Evolutionary conservation across 2,329 filamentous ascomycete species (phyloP), one percentile per base, ranked within the genome.

Genomic region (Colletotrichum kahawae): DNA sequence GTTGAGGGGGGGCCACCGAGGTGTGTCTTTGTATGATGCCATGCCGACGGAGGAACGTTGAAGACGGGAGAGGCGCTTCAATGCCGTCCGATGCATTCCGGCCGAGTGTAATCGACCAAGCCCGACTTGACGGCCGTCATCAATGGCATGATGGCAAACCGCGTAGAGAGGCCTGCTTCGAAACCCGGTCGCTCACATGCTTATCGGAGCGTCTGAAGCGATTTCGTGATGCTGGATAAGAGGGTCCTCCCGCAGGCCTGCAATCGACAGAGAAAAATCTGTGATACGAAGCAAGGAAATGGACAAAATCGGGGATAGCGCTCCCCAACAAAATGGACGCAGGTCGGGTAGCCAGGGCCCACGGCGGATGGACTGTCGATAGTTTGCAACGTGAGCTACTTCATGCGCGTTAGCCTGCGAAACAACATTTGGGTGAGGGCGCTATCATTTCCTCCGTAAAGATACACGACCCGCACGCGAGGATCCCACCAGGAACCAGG

Each of bases 251-350:
- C 34, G 38, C 62, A n/a, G 24, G 27, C n/a, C 24, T 24, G 43
- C 33, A 51, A 54, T 43, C 16, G 34, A 66, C 27, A 66, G 18
- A 48, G 24, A 60, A 66, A 74, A 75, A 70, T n/a, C 63, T 63
- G 48, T 56, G 63, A 71, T 54, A 33, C 36, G 31, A 68, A 62
- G 29, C 51, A 38, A 62, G 54, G 67, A 24, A 34, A 66, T 38
- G 29, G 68, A 14, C 13, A 29, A 21, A 36, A 72, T 72, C 34
- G 57, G 72, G 72, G 27, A 29, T 75, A 75, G 72, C 56, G 72
- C 63, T 75, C 72, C 72, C 72, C 72, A 75, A 75, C 72, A 75
- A 75, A 75, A 75, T 72, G 63, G 29, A 75, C 21, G 67, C 48
- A 72, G 62, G 63, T 63, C 72, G 43, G 63, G 43, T 67, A 72